Evolutionary conservation across 495 filamentous ascomycete species (phyloP), one percentile per base, ranked within the genome.

Genomic region (Echria macrotheca): DNA sequence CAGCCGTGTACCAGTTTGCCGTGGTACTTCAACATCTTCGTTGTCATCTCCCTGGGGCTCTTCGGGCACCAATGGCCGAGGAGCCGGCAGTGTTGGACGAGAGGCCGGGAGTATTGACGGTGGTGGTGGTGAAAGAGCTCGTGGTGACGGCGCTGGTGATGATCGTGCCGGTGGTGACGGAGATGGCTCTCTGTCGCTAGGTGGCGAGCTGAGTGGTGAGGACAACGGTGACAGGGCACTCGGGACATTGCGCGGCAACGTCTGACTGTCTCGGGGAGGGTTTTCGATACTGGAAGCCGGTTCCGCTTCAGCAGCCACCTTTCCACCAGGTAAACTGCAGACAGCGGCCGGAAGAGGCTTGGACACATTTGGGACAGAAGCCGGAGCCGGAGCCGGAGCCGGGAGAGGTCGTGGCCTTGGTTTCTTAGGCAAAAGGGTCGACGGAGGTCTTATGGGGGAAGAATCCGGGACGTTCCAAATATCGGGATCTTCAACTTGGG

Each of bases 391-490:
- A n/a, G n/a, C n/a, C n/a, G n/a, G n/a, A n/a, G n/a, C n/a, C n/a
- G n/a, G n/a, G n/a, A n/a, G n/a, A n/a, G 28, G 28, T 6, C 7
- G 28, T 31, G 28, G 28, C 28, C 12, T 31, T 12, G 28, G 12
- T 12, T 31, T 31, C 7, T 6, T 31, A 6, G 12, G 28, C 7
- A 31, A 31, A 6, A 6, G 28, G 28, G 28, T 12, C 7, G 28
- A 6, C 28, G 28, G 28, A 12, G 12, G 28, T 31, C 12, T 12
- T 9, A 15, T 11, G 6, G 46, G 35, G 24, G 52, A 57, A 5
- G 55, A 61, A 25, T 53, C 52, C 1, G 54, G 54, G 2, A 60
- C 14, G 14, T 40, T 49, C 54, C 58, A 54, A 24, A 63, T 49
- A 25, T 47, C 28, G 35, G 19, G 29, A 45, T 44, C 33, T 24